These are phyloP conservation scores for Populus hybrid DNA, from an alignment of 441 rosid genomes.

Conservation along the genomic window DNA sequence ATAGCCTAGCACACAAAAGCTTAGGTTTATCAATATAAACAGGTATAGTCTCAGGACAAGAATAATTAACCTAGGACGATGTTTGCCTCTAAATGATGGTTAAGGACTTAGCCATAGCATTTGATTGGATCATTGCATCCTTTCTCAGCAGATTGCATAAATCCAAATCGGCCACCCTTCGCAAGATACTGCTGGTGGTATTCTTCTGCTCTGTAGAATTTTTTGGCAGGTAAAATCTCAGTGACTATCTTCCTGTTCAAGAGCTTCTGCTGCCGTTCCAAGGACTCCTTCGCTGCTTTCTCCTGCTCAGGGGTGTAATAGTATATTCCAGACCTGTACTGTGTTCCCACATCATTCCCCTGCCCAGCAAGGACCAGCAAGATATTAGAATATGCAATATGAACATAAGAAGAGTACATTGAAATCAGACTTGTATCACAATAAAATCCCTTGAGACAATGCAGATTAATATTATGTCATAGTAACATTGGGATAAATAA, in stretches of 20 bases:
- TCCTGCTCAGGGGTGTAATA: slow-evolving; percentile 83
- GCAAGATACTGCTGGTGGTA: slow-evolving; percentile 87
- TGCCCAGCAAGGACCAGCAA: slow-evolving; percentile 22
- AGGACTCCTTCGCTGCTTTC: slow-evolving; percentile 59
- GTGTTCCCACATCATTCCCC: slow-evolving; percentile 92
- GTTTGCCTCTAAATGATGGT: background rate
- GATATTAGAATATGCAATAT: slow-evolving; percentile 6
- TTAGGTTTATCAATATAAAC: background rate
- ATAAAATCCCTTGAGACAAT: background rate
- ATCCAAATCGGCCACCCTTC: slow-evolving; percentile 81
- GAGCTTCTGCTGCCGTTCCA: slow-evolving; percentile 59
- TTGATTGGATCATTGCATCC: slow-evolving; percentile 87
- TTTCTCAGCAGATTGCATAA: slow-evolving; percentile 62
- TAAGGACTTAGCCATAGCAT: slow-evolving; percentile 65
- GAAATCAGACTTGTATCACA: background rate
- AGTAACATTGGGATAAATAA: background rate
- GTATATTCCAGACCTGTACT: slow-evolving; percentile 88
- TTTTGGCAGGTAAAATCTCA: slow-evolving; percentile 80
- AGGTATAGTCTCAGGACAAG: slow-evolving; percentile 9
- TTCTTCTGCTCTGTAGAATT: slow-evolving; percentile 87
- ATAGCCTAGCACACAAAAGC: slow-evolving; percentile 2
- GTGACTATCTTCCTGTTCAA: slow-evolving; percentile 68
- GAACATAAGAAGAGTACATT: background rate
- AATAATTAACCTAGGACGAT: background rate
- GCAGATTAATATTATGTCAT: background rate